Conservation (phyloP, 352 stramenopile species). For the Pythium apleroticum region DNA sequence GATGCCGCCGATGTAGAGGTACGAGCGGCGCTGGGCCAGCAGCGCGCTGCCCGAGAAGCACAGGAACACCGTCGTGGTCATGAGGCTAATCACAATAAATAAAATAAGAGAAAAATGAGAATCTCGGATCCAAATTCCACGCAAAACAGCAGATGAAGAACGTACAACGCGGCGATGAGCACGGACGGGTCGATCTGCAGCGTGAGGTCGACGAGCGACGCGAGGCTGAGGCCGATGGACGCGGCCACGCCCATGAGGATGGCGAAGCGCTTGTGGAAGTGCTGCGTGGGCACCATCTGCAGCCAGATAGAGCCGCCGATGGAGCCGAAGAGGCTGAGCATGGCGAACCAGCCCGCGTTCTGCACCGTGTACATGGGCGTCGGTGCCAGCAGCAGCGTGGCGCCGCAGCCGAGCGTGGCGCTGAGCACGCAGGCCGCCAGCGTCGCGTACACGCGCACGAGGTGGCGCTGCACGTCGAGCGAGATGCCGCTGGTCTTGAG, state of each 20-base stretch:
- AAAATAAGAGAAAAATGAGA: not conserved
- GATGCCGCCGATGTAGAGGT: constrained; percentile 83
- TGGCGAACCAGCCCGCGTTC: constrained; percentile 38
- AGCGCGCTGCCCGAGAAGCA: constrained; percentile 85
- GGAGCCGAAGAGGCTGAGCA: constrained; percentile 43
- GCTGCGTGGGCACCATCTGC: constrained; percentile 48
- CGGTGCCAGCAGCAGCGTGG: constrained; percentile 40
- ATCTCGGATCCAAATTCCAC: too few relatives aligned
- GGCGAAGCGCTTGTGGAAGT: constrained; percentile 56
- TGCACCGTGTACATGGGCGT: constrained; percentile 34
- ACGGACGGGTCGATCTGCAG: constrained; percentile 75
- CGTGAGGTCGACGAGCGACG: constrained; percentile 72
- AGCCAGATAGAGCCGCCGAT: constrained; percentile 64
- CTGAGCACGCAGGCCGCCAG: constrained; percentile 59
- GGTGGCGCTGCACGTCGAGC: constrained; percentile 60
- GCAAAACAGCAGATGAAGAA: not conserved
- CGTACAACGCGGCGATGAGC: constrained; percentile 78
- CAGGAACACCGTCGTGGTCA: constrained; percentile 82
- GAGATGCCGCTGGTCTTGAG: constrained; percentile 77
- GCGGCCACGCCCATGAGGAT: constrained; percentile 73
- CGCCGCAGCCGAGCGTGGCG: constrained; percentile 41
- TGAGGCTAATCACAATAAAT: constrained; percentile 28
- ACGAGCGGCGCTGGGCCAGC: constrained; percentile 71
- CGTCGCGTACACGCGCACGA: constrained; percentile 72
- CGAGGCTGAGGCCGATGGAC: constrained; percentile 68